Evolutionary conservation across 2,329 filamentous ascomycete species (phyloP).

Genomic region (Fusarium coicis): DNA sequence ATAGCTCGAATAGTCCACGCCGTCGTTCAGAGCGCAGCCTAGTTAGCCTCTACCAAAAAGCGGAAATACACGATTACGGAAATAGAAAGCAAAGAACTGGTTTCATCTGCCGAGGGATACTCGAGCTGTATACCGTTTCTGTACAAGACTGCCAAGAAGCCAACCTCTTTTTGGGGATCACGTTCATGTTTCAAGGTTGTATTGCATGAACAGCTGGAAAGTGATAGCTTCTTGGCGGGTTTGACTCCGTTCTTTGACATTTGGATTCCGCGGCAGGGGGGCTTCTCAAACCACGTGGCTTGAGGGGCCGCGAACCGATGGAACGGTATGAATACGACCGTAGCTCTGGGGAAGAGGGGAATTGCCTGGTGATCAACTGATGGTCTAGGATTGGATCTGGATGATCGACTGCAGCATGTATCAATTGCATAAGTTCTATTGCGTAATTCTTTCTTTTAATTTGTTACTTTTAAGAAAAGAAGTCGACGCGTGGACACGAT

Average conservation of each 20-base stretch:
- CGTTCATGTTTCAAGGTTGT: not conserved
- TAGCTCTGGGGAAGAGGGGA: not conserved
- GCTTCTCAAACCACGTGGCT: not conserved
- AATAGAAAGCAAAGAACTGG: not conserved
- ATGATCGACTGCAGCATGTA: not conserved
- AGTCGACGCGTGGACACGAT: rapidly evolving
- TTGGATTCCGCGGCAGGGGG: not conserved
- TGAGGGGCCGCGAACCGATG: not conserved
- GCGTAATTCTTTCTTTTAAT: not conserved
- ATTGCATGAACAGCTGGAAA: not conserved
- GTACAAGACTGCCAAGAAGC: not conserved
- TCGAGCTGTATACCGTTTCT: not conserved
- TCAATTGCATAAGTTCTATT: too few relatives aligned
- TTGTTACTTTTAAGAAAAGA: not conserved
- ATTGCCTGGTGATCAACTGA: not conserved
- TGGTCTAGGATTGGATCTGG: not conserved
- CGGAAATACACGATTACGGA: not conserved
- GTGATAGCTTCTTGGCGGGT: not conserved
- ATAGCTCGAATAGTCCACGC: not conserved
- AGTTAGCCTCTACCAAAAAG: not conserved
- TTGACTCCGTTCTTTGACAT: not conserved
- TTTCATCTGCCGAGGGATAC: not conserved
- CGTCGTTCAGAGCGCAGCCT: not conserved
- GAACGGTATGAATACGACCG: not conserved
- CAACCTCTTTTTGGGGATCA: not conserved